A percentile compares a stretch with the other conserved stretches of the same genome.
Conservation (phyloP, 1,139 yeast species). For the Arxiozyma telluris region DNA sequence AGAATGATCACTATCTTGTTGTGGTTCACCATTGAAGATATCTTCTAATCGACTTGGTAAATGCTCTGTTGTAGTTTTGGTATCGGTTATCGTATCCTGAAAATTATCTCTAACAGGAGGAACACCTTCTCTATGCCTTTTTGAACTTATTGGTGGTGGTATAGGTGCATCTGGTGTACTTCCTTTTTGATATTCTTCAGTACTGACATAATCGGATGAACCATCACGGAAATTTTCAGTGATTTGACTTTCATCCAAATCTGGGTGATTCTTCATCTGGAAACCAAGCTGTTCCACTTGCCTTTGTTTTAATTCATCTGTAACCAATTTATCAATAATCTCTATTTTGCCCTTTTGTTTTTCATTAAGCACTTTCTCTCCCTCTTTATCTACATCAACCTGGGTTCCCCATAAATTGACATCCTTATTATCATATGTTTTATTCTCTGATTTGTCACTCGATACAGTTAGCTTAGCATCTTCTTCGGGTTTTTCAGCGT, state of each 20-base stretch:
- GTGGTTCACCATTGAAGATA: background rate
- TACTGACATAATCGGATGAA: conserved; percentile 5
- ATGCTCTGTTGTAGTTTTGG: background rate
- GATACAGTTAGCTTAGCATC: background rate
- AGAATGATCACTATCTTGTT: background rate
- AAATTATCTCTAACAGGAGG: background rate
- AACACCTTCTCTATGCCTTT: background rate
- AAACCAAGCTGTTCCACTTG: background rate
- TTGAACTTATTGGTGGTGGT: conserved; percentile 3
- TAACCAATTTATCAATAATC: background rate
- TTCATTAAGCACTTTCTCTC: background rate
- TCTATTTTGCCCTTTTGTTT: background rate
- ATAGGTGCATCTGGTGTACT: background rate
- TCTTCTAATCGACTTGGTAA: background rate
- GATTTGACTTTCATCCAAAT: background rate
- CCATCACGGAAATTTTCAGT: conserved; percentile 1
- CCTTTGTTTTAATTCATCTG: background rate
- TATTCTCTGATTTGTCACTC: background rate
- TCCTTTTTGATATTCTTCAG: conserved; percentile 3
- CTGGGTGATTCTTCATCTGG: background rate
- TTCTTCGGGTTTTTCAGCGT: background rate
- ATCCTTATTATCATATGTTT: background rate
- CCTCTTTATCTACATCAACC: background rate
- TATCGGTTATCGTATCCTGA: background rate
- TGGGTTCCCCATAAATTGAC: background rate